phyloP scores from a whole-genome alignment of 352 stramenopile genomes.

The Pythium aphanidermatum region DNA sequence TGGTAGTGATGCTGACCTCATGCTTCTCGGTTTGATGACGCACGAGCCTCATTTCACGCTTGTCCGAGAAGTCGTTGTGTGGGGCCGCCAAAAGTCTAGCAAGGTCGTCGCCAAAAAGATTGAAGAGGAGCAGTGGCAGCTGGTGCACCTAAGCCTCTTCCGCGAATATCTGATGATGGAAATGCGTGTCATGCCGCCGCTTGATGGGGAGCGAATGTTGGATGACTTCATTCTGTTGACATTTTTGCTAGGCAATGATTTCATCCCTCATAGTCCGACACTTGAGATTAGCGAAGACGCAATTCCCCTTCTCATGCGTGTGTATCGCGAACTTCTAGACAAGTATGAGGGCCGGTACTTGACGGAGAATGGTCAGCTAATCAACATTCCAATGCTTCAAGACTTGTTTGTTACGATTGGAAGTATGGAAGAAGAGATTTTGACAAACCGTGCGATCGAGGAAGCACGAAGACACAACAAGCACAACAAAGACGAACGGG shows the following conservation, averaged over 20 bases:
- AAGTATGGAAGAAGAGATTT: constrained; percentile 92
- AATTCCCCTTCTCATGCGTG: constrained; percentile 90
- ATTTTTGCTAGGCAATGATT: constrained; percentile 99
- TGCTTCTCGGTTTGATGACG: constrained; percentile 97
- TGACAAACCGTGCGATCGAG: constrained; percentile 68
- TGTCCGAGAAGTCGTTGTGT: constrained; percentile 97
- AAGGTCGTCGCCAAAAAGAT: constrained; percentile 85
- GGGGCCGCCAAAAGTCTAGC: constrained; percentile 51
- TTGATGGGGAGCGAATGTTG: constrained; percentile 92
- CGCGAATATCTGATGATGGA: constrained; percentile 98
- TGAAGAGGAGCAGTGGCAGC: constrained; percentile 95
- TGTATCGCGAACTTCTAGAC: constrained; percentile 88
- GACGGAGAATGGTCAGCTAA: constrained; percentile 87
- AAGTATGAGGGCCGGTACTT: constrained; percentile 91
- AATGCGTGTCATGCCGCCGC: constrained; percentile 68
- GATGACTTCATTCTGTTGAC: constrained; percentile 99
- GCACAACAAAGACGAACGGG: constrained; percentile 22
- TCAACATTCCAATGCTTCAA: constrained; percentile 88
- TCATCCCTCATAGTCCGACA: constrained; percentile 98
- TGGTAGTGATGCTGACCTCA: constrained; percentile 98
- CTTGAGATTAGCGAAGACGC: constrained; percentile 98
- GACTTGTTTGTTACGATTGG: constrained; percentile 92
- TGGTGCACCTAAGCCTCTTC: constrained; percentile 96
- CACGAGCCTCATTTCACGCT: constrained; percentile 99
- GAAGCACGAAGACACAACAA: constrained; percentile 31